phyloP scores from a whole-genome alignment of 805 yeast genomes.

The Lipomyces yamadae region DNA sequence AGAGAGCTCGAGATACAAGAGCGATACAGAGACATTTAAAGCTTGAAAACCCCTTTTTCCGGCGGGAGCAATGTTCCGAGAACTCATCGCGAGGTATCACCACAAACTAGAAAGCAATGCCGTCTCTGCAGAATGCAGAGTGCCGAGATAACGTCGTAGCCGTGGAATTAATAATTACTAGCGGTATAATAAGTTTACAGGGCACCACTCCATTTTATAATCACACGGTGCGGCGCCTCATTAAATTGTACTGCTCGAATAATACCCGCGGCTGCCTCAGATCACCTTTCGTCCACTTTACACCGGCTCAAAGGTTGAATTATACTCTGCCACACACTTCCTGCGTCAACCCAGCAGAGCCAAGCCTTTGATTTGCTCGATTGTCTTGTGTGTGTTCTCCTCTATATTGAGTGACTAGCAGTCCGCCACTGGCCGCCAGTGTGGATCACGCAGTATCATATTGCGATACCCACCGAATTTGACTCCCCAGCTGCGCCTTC shows the following conservation, averaged over 20 bases:
- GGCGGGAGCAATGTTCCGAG: no score
- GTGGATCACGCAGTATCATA: not conserved
- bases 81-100: not conserved
- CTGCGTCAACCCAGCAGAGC: not conserved
- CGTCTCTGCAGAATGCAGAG: not conserved
- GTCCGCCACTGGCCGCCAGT: not conserved
- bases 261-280: no score
- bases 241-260: no score
- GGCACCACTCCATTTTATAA: no score
- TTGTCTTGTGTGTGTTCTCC: not conserved
- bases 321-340: not conserved
- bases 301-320: no score
- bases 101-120: not conserved
- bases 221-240: not conserved
- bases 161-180: not conserved
- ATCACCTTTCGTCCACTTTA: no score
- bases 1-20: no score
- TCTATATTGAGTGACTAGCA: not conserved
- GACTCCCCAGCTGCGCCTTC: not conserved
- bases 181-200: no score
- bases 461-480: not conserved
- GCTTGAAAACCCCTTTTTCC: not conserved
- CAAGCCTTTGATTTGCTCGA: not conserved
- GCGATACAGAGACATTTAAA: not conserved
- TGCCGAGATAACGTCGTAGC: not conserved